These are phyloP conservation scores for Ogataea wickerhamii DNA, from an alignment of 805 yeast genomes.

Conservation along the genomic window DNA sequence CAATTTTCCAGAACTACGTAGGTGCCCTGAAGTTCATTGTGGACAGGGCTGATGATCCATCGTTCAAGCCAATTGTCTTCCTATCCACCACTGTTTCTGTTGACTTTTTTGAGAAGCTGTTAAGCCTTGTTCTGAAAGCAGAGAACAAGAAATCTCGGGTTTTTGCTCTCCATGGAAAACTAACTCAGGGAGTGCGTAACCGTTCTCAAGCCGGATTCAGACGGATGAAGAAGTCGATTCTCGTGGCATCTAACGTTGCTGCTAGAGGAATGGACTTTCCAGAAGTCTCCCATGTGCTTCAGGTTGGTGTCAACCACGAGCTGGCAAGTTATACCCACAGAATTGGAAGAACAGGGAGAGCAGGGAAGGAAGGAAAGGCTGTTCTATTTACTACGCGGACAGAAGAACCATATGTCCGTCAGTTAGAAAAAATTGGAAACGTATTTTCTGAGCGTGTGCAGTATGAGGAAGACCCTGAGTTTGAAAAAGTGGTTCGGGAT, in stretches of 20 bases:
- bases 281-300: conserved; percentile 79
- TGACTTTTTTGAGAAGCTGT: conserved; percentile 47
- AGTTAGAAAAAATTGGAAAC: conserved; percentile 53
- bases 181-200: conserved; percentile 61
- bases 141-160: conserved; percentile 16
- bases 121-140: conserved; percentile 27
- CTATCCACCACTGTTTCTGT: conserved; percentile 73
- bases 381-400: conserved; percentile 51
- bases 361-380: conserved; percentile 76
- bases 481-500: conserved; percentile 35
- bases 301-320: conserved; percentile 72
- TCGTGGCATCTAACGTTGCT: conserved; percentile 88
- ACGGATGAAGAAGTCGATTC: conserved; percentile 45
- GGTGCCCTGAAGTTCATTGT: conserved; percentile 53
- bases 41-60: conserved; percentile 27
- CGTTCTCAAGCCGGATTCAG: conserved; percentile 30
- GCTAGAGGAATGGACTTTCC: conserved; percentile 98
- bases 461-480: conserved; percentile 37
- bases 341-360: conserved; percentile 95
- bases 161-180: conserved; percentile 61
- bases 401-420: conserved; percentile 54
- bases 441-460: conserved; percentile 42
- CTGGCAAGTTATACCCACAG: conserved; percentile 84
- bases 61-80: conserved; percentile 79
- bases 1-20: conserved; percentile 54